Evolutionary conservation across 345 rosid genomes (phyloP).

Genomic region (Kernera saxatilis): DNA sequence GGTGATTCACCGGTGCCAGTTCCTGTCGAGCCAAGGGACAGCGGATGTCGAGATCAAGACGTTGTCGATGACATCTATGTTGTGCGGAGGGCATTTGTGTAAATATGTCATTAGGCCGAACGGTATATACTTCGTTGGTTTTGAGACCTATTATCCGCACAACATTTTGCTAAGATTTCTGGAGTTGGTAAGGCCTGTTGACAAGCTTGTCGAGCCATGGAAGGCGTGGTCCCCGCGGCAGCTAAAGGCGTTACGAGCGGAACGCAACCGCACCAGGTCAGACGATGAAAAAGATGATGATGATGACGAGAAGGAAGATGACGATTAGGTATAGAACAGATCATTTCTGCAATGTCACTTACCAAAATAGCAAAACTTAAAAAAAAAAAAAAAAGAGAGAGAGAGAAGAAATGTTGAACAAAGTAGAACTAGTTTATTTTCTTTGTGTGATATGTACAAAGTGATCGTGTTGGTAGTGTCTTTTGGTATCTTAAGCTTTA

Average conservation of each 20-base stretch:
- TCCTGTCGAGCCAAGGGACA: constrained; percentile 31
- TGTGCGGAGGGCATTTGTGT: constrained; percentile 30
- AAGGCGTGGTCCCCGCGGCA: constrained; percentile 30
- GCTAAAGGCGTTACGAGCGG: constrained; percentile 16
- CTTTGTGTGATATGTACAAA: neutral
- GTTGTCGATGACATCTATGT: constrained; percentile 25
- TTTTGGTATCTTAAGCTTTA: neutral
- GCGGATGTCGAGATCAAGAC: constrained; percentile 25
- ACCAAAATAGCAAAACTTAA: neutral
- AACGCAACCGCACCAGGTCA: neutral
- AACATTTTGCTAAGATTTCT: constrained; percentile 13
- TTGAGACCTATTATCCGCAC: constrained; percentile 26
- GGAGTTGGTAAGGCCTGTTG: constrained; percentile 29
- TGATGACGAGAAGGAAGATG: neutral
- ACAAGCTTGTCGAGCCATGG: constrained; percentile 32
- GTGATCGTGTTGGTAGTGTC: neutral
- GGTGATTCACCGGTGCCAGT: constrained; percentile 26
- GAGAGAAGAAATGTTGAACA: neutral
- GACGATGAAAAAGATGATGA: neutral
- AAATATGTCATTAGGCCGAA: constrained; percentile 20
- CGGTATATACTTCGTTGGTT: constrained; percentile 30
- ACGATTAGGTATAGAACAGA: constrained; percentile 10
- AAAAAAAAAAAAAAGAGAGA: neutral
- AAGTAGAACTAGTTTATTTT: neutral
- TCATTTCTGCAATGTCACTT: neutral